phyloP scores from a whole-genome alignment of 352 stramenopile species.

The Globisporangium canariense region DNA sequence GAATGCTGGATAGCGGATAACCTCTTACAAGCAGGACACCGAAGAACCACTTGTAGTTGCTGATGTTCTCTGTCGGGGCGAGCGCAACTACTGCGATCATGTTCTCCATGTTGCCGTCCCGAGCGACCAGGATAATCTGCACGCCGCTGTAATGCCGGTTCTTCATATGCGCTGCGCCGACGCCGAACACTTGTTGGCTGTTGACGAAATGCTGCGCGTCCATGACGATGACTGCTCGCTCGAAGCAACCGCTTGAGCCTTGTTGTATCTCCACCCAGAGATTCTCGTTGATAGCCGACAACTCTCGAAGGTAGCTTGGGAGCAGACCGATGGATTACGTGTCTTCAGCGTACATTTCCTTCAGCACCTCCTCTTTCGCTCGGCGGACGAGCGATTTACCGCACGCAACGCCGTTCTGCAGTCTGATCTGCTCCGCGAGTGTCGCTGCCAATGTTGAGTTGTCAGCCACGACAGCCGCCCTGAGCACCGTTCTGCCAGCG shows the following conservation, averaged over 20 bases:
- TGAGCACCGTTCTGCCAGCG: neutral
- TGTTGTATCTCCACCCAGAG: neutral
- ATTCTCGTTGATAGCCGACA: neutral
- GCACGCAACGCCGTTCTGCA: neutral
- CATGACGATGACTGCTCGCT: constrained; percentile 15
- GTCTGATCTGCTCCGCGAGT: neutral
- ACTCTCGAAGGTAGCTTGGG: neutral
- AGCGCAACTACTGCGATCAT: constrained; percentile 18
- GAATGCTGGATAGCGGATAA: neutral
- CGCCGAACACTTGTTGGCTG: constrained; percentile 15
- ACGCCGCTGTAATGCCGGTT: constrained; percentile 25
- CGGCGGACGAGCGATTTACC: neutral
- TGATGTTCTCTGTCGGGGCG: neutral
- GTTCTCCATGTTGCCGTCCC: constrained; percentile 24
- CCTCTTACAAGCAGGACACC: neutral
- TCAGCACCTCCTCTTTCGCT: constrained; percentile 3
- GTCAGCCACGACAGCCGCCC: neutral
- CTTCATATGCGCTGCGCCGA: constrained; percentile 27
- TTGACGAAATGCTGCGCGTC: constrained; percentile 12
- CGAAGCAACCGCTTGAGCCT: constrained; percentile 7
- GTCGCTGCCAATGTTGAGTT: neutral
- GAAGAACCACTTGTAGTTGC: neutral
- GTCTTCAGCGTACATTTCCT: neutral
- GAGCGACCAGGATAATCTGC: constrained; percentile 21
- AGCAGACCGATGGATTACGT: neutral